Conservation (phyloP, 2,329 filamentous ascomycete species). For the Diplocarpon rosae region DNA sequence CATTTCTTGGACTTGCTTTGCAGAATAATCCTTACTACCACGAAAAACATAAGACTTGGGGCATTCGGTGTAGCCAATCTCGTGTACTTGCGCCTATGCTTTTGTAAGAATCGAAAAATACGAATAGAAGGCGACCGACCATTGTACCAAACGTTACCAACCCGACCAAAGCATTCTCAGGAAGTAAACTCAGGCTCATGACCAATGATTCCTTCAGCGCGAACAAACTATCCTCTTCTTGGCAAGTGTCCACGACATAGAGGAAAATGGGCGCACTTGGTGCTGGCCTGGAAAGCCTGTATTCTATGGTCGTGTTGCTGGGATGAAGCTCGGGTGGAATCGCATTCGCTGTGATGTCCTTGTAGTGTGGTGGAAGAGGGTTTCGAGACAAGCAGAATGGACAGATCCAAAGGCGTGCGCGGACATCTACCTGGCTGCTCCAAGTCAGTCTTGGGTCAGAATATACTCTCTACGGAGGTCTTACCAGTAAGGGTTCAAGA, state of each 20-base stretch:
- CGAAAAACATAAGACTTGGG: constrained; percentile 98
- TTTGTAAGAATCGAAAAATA: too few relatives aligned
- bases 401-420: constrained; percentile 78
- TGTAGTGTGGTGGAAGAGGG: constrained; percentile 74
- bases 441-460: neutral
- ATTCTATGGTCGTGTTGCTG: constrained; percentile 81
- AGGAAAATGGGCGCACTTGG: constrained; percentile 78
- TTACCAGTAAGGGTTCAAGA: constrained; percentile 94
- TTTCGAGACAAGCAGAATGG: constrained; percentile 81
- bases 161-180: constrained; percentile 71
- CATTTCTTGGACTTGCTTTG: constrained; percentile 99
- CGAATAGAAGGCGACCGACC: constrained; percentile 39
- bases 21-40: constrained; percentile 94
- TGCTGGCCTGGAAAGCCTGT: constrained; percentile 69
- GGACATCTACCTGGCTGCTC: constrained; percentile 67
- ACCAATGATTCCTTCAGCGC: constrained; percentile 78
- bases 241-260: constrained; percentile 80
- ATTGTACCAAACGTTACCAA: constrained; percentile 88
- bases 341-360: constrained; percentile 74
- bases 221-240: constrained; percentile 76
- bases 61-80: constrained; percentile 95
- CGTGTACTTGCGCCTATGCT: constrained; percentile 77
- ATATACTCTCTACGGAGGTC: constrained; percentile 21
- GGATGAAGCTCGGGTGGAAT: constrained; percentile 77
- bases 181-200: constrained; percentile 73